Evolutionary conservation across 2,329 filamentous ascomycete species (phyloP).

Genomic region (Alternaria sp.): DNA sequence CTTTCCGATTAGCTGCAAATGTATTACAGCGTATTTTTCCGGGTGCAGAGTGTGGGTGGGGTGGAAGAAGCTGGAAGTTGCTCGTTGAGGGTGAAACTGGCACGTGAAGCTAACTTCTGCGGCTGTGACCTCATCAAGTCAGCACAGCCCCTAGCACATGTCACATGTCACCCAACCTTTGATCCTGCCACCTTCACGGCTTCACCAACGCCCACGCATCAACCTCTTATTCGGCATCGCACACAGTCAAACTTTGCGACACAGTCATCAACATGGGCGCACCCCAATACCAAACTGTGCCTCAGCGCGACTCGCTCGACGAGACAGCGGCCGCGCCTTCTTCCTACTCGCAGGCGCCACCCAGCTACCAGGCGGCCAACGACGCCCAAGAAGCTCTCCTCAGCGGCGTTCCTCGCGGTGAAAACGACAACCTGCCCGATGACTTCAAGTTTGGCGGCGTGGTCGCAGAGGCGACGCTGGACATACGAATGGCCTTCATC

Average conservation of each 20-base stretch:
- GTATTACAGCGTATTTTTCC: too few relatives aligned
- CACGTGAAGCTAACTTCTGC: slow-evolving; percentile 16
- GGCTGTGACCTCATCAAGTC: slow-evolving; percentile 21
- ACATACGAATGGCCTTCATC: slow-evolving; percentile 96
- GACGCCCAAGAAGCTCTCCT: slow-evolving; percentile 67
- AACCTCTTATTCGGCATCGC: slow-evolving; percentile 1
- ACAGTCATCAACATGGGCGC: slow-evolving; percentile 67
- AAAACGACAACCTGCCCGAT: slow-evolving; percentile 91
- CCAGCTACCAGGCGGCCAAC: slow-evolving; percentile 76
- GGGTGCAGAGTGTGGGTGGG: too few relatives aligned
- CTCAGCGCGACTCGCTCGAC: slow-evolving; percentile 86
- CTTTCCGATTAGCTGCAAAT: too few relatives aligned
- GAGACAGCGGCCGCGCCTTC: slow-evolving; percentile 54
- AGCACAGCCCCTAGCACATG: slow-evolving; percentile 16
- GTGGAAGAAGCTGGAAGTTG: slow-evolving; percentile 17
- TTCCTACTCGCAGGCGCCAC: slow-evolving; percentile 81
- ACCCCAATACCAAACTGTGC: slow-evolving; percentile 82
- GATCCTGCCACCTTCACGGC: slow-evolving; percentile 7
- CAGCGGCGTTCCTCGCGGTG: slow-evolving; percentile 72
- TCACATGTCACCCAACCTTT: slow-evolving; percentile 4
- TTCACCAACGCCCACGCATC: background rate
- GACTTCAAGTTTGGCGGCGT: slow-evolving; percentile 98
- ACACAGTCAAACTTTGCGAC: background rate
- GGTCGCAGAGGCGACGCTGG: slow-evolving; percentile 90
- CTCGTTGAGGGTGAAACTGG: background rate